phyloP scores from a whole-genome alignment of 2,329 filamentous ascomycete species.

The Podosphaera aphanis region DNA sequence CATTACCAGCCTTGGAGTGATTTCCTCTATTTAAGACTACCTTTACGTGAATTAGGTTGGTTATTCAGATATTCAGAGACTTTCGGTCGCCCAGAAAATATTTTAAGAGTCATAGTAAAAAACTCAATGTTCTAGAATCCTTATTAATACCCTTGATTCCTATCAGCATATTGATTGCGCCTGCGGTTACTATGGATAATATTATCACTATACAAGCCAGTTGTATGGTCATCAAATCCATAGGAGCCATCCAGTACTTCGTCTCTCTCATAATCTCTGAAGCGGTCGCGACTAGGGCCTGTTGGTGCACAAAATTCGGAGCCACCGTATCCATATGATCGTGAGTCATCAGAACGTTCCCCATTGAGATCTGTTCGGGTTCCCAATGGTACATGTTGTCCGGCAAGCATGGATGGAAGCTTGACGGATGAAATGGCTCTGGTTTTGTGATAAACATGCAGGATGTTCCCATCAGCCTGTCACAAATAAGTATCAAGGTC shows the following conservation, averaged over 20 bases:
- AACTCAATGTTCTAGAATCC: neutral
- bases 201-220: constrained; percentile 15
- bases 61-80: neutral
- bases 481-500: neutral
- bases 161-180: constrained; percentile 6
- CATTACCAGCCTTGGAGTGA: too few species aligned
- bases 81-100: neutral
- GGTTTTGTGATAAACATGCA: constrained; percentile 49
- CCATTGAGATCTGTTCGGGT: constrained; percentile 11
- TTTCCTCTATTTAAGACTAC: too few species aligned
- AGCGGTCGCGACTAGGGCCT: constrained; percentile 8
- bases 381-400: constrained; percentile 9
- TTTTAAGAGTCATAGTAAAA: neutral
- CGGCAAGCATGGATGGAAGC: constrained; percentile 1
- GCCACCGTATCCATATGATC: constrained; percentile 6
- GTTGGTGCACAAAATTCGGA: constrained; percentile 10
- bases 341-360: constrained; percentile 7
- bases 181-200: constrained; percentile 7
- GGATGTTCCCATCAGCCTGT: constrained; percentile 48
- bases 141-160: constrained; percentile 2
- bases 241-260: constrained; percentile 17
- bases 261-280: constrained; percentile 10
- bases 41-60: too few species aligned
- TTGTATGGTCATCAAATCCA: constrained; percentile 15
- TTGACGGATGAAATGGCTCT: constrained; percentile 13